These are phyloP conservation scores for Phytopythium oedochilum DNA, from an alignment of 352 stramenopile species.

Conservation along the genomic window DNA sequence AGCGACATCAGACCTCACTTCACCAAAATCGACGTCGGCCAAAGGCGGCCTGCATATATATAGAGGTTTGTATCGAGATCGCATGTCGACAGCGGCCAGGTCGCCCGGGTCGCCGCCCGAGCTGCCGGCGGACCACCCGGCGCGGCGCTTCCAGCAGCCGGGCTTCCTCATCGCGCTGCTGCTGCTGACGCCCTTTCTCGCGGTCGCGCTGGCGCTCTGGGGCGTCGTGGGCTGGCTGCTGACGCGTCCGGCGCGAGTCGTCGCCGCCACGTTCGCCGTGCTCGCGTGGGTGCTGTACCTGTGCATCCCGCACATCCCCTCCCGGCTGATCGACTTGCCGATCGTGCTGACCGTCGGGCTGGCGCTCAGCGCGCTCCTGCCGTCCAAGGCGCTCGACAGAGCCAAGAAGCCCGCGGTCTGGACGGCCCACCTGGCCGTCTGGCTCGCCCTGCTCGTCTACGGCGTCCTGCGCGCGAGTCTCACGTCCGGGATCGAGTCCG, in stretches of 20 bases:
- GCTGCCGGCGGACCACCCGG: constrained; percentile 13
- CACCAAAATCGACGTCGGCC: no score
- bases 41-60: no score
- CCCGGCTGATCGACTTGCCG: constrained; percentile 49
- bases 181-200: constrained; percentile 36
- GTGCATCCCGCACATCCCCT: constrained; percentile 39
- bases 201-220: constrained; percentile 51
- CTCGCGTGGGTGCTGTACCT: constrained; percentile 49
- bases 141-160: constrained; percentile 9
- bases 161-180: constrained; percentile 20
- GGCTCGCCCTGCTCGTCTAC: constrained; percentile 39
- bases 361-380: constrained; percentile 21
- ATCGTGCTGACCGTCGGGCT: constrained; percentile 43
- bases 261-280: constrained; percentile 19
- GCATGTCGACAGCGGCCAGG: no score
- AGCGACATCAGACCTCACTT: no score
- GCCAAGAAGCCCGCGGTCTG: constrained; percentile 11
- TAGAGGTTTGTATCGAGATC: no score
- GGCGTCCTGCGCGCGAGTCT: constrained; percentile 35
- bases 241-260: constrained; percentile 29
- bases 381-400: constrained; percentile 4
- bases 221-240: constrained; percentile 42
- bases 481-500: constrained; percentile 26
- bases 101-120: constrained; percentile 6
- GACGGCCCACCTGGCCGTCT: constrained; percentile 6